Conservation (phyloP, 2,329 filamentous ascomycete species). For the Tolypocladium capitatum region DNA sequence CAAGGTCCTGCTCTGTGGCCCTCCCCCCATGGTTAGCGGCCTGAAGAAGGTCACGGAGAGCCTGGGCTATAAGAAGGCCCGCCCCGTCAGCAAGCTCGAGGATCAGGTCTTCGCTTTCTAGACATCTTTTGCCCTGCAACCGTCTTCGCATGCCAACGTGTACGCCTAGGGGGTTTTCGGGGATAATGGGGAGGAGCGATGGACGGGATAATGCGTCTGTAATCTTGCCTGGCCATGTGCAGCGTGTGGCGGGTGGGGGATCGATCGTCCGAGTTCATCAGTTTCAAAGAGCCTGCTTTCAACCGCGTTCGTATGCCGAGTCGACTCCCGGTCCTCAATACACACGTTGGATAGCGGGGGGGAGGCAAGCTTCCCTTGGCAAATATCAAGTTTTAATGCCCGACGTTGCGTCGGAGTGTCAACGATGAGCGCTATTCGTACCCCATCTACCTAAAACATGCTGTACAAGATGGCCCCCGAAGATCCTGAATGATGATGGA, state of each 20-base stretch:
- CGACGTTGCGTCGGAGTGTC: background rate
- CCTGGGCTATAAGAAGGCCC: constrained; percentile 83
- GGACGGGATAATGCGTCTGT: background rate
- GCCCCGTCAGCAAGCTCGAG: constrained; percentile 90
- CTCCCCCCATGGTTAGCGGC: constrained; percentile 90
- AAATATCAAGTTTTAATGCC: background rate
- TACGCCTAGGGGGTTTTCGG: background rate
- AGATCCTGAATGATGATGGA: background rate
- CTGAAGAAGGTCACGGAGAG: constrained; percentile 92
- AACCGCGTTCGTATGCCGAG: background rate
- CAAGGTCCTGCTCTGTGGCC: constrained; percentile 90
- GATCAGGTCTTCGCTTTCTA: constrained; percentile 95
- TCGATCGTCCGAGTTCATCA: background rate
- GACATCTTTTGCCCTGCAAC: background rate
- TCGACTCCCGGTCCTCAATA: background rate
- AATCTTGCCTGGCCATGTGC: background rate
- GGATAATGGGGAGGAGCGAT: background rate
- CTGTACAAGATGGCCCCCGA: background rate
- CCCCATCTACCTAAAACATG: background rate
- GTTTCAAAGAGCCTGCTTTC: background rate
- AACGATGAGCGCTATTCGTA: background rate
- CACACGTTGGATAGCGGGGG: background rate
- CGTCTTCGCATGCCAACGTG: background rate
- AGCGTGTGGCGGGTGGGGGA: background rate
- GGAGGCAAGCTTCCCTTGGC: background rate